phyloP scores from a whole-genome alignment of 1,139 yeast genomes.

The Kurtzmaniella quercitrusa region DNA sequence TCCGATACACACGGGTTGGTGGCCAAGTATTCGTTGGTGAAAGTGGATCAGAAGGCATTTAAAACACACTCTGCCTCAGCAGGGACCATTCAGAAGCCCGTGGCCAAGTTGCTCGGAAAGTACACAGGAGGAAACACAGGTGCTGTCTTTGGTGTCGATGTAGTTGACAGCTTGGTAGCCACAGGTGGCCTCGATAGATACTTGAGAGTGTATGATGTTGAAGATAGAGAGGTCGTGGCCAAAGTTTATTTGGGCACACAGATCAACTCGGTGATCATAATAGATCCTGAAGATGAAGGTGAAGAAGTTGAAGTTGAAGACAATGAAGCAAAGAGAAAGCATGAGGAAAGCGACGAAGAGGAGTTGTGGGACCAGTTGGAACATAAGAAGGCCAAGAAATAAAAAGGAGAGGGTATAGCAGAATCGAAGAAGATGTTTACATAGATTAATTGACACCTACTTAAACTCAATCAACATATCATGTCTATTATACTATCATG shows the following conservation, averaged over 20 bases:
- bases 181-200: slow-evolving; percentile 88
- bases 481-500: neutral
- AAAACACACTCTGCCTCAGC: slow-evolving; percentile 42
- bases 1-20: slow-evolving; percentile 57
- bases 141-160: slow-evolving; percentile 32
- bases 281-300: slow-evolving; percentile 44
- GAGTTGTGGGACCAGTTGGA: slow-evolving; percentile 38
- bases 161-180: slow-evolving; percentile 26
- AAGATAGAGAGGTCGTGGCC: slow-evolving; percentile 53
- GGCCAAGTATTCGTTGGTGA: slow-evolving; percentile 45
- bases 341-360: slow-evolving; percentile 28
- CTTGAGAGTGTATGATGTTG: slow-evolving; percentile 66
- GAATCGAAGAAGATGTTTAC: neutral
- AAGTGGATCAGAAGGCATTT: slow-evolving; percentile 33
- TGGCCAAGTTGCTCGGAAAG: slow-evolving; percentile 38
- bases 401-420: slow-evolving; percentile 14
- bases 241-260: slow-evolving; percentile 78
- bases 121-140: slow-evolving; percentile 45
- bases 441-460: too few relatives aligned
- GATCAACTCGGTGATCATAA: slow-evolving; percentile 50
- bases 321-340: slow-evolving; percentile 15
- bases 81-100: slow-evolving; percentile 35
- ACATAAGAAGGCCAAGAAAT: slow-evolving; percentile 18
- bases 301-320: slow-evolving; percentile 16
- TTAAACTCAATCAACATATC: neutral